Evolutionary conservation across 768 basidiomycete species (phyloP).

Genomic region (Boletus rex-veris): DNA sequence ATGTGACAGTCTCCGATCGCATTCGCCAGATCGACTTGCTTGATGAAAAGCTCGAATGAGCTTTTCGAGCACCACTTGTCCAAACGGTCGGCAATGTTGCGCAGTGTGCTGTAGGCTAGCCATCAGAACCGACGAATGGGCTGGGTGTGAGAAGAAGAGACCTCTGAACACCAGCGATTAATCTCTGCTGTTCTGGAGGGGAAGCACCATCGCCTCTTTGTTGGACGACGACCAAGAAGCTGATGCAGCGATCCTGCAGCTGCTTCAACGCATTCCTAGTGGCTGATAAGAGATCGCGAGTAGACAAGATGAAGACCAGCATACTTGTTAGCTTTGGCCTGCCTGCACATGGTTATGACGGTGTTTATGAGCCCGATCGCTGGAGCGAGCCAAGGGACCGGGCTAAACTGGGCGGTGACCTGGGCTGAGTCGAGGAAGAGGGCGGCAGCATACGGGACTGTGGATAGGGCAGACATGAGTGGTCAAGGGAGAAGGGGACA

Average conservation of each 20-base stretch:
- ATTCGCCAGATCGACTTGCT: constrained; percentile 41
- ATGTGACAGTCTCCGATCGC: constrained; percentile 46
- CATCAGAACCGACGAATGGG: constrained; percentile 7
- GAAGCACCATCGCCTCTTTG: constrained; percentile 31
- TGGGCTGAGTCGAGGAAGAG: constrained; percentile 33
- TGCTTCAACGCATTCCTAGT: constrained; percentile 41
- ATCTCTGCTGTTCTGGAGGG: constrained; percentile 29
- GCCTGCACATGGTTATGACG: constrained; percentile 46
- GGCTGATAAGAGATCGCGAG: constrained; percentile 1
- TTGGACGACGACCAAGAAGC: constrained; percentile 38
- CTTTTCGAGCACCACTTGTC: constrained; percentile 41
- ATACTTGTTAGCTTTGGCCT: constrained; percentile 48
- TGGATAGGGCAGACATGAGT: constrained; percentile 14
- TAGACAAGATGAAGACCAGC: background rate
- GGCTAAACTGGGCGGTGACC: constrained; percentile 44
- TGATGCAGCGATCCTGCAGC: constrained; percentile 45
- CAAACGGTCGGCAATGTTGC: constrained; percentile 39
- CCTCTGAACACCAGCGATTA: constrained; percentile 34
- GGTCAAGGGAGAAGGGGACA: background rate
- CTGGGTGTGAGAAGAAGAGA: constrained; percentile 6
- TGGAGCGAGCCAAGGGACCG: constrained; percentile 46
- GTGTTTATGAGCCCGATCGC: constrained; percentile 40
- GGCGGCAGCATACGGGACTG: constrained; percentile 9
- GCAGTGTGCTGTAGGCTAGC: constrained; percentile 26
- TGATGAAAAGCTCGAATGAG: constrained; percentile 41